phyloP scores from a whole-genome alignment of 2,329 filamentous ascomycete genomes.

The Sphaerulina populicola region DNA sequence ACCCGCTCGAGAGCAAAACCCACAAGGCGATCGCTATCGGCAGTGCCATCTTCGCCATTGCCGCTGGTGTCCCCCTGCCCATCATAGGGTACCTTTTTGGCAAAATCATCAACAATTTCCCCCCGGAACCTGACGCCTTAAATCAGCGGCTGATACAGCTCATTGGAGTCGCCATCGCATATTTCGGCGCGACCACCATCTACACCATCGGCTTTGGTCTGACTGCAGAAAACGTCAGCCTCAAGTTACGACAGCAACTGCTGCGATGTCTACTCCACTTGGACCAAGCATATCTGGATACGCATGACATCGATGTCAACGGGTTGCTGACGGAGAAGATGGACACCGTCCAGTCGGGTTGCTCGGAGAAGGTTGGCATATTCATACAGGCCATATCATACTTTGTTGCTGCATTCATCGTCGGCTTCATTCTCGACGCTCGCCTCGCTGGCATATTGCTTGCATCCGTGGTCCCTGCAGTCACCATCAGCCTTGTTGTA shows the following conservation, averaged over 20 bases:
- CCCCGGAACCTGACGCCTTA: conserved; percentile 40
- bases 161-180: conserved; percentile 40
- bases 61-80: conserved; percentile 37
- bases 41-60: conserved; percentile 34
- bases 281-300: conserved; percentile 47
- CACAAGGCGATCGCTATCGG: conserved; percentile 33
- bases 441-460: conserved; percentile 39
- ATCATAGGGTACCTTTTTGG: conserved; percentile 41
- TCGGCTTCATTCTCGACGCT: conserved; percentile 40
- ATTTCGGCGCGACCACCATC: conserved; percentile 44
- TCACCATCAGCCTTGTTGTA: conserved; percentile 37
- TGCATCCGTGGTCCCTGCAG: conserved; percentile 43
- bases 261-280: conserved; percentile 44
- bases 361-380: conserved; percentile 42
- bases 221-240: conserved; percentile 43
- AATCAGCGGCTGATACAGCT: conserved; percentile 37
- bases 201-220: conserved; percentile 46
- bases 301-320: conserved; percentile 44
- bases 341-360: conserved; percentile 41
- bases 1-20: conserved; percentile 36
- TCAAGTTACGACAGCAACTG: conserved; percentile 41
- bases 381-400: conserved; percentile 42
- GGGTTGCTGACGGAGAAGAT: conserved; percentile 40
- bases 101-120: conserved; percentile 45
- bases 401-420: conserved; percentile 39